Evolutionary conservation across 352 stramenopile genomes (phyloP), one percentile per base, ranked within the genome.

Genomic region (Phytophthora ohioensis): DNA sequence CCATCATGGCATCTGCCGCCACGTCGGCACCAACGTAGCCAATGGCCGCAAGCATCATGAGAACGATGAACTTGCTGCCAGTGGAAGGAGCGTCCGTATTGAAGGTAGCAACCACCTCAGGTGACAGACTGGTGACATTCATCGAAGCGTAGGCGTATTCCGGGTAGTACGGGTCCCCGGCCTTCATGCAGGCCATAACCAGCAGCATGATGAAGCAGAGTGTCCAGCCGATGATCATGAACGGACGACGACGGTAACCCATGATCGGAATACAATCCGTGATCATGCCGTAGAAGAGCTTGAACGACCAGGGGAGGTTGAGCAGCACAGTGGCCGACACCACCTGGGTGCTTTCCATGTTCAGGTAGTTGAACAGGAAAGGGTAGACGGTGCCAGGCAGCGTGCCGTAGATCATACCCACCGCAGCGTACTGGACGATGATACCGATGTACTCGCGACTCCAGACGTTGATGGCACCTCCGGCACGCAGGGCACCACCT

Each of bases 141-240:
- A 79, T 71, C 8, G 69, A 67, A 21, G 75, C 71, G 48, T 80
- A 70, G 5, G 42, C 63, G 8, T 74, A 69, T 10, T 76, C 65
- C 1, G 69, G 48, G 60, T 83, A 88, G 59, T 85, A 88, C 51
- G 80, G 80, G 9, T 68, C 49, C n/a, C 69, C 75, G 9, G 71
- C 58, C 45, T 65, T 62, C 61, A 80, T 66, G 62, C 66, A 80
- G 32, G 78, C 78, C 80, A 86, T 85, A 38, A 79, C 64, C n/a
- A 73, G 48, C 54, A 88, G 64, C 72, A 77, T 73, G 32, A 69
- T 60, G 32, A 76, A 73, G 27, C 71, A 74, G 13, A 81, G 15
- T 5, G 66, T 71, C 81, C 81, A 89, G 32, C 81, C 81, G 39
- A 89, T 52, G 57, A 87, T 72, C 71, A 89, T 87, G 62, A 81